Evolutionary conservation across 768 basidiomycete genomes (phyloP).

Genomic region (Floccularia luteovirens): DNA sequence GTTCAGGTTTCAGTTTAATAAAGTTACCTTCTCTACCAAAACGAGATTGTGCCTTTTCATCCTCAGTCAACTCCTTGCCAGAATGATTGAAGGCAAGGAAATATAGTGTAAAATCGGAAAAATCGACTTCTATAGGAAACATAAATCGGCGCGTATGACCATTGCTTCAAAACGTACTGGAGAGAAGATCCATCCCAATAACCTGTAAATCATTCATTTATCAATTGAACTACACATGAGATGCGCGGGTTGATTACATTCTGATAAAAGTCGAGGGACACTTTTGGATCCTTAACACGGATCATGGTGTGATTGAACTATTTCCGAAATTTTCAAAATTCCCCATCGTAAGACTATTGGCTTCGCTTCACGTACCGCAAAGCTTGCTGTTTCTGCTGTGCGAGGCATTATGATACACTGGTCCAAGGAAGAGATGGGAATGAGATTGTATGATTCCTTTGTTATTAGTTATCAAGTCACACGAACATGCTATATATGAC

Average conservation of each 20-base stretch:
- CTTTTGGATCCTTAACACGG: slow-evolving; percentile 81
- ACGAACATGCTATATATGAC: too few relatives aligned
- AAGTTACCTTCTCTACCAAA: slow-evolving; percentile 61
- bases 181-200: slow-evolving; percentile 73
- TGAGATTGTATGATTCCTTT: neutral
- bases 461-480: neutral
- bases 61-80: slow-evolving; percentile 36
- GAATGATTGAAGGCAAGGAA: slow-evolving; percentile 78
- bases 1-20: neutral
- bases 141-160: slow-evolving; percentile 5
- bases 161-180: slow-evolving; percentile 25
- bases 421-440: slow-evolving; percentile 1
- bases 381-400: slow-evolving; percentile 55
- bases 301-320: slow-evolving; percentile 88
- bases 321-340: neutral
- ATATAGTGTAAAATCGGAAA: slow-evolving; percentile 67
- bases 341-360: neutral
- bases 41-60: slow-evolving; percentile 42
- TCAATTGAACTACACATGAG: neutral
- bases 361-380: slow-evolving; percentile 36
- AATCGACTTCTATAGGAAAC: slow-evolving; percentile 38
- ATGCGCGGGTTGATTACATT: slow-evolving; percentile 34
- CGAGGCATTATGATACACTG: slow-evolving; percentile 46
- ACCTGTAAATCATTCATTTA: slow-evolving; percentile 21
- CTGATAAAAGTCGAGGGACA: slow-evolving; percentile 74